These are phyloP conservation scores for Aphanomyces astaci DNA, from an alignment of 352 stramenopile species.

Conservation along the genomic window DNA sequence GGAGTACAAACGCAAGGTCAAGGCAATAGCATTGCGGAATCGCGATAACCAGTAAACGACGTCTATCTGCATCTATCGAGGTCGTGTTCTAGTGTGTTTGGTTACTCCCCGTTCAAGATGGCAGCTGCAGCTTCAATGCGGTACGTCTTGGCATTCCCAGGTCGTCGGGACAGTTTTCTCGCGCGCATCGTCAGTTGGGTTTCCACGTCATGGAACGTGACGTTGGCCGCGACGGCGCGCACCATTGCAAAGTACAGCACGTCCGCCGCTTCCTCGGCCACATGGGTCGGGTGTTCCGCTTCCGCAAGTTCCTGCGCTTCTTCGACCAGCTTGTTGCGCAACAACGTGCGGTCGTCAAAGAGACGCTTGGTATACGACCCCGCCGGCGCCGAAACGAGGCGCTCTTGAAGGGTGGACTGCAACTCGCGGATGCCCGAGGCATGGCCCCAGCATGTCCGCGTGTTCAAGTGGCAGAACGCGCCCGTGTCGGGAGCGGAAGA, in stretches of 20 bases:
- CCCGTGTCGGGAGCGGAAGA: conserved; percentile 26
- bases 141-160: conserved; percentile 82
- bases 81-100: background rate
- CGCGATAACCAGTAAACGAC: conserved; percentile 37
- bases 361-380: conserved; percentile 95
- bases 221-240: conserved; percentile 84
- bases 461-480: conserved; percentile 83
- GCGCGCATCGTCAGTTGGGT: conserved; percentile 87
- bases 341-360: conserved; percentile 87
- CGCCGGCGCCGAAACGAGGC: conserved; percentile 79
- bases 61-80: background rate
- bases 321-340: conserved; percentile 95
- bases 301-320: conserved; percentile 92
- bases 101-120: conserved; percentile 48
- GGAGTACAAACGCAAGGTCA: conserved; percentile 81
- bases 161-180: conserved; percentile 87
- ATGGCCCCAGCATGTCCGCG: conserved; percentile 90
- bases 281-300: conserved; percentile 68
- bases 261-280: conserved; percentile 92
- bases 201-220: conserved; percentile 88
- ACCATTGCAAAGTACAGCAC: conserved; percentile 96
- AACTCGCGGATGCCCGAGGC: conserved; percentile 81
- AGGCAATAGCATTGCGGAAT: conserved; percentile 76
- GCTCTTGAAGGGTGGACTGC: conserved; percentile 81
- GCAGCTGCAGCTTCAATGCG: conserved; percentile 71